Percentiles rank a stretch among this genome's conserved stretches.
phyloP scores from a whole-genome alignment of 352 stramenopile genomes.

The Plasmopara viticola region DNA sequence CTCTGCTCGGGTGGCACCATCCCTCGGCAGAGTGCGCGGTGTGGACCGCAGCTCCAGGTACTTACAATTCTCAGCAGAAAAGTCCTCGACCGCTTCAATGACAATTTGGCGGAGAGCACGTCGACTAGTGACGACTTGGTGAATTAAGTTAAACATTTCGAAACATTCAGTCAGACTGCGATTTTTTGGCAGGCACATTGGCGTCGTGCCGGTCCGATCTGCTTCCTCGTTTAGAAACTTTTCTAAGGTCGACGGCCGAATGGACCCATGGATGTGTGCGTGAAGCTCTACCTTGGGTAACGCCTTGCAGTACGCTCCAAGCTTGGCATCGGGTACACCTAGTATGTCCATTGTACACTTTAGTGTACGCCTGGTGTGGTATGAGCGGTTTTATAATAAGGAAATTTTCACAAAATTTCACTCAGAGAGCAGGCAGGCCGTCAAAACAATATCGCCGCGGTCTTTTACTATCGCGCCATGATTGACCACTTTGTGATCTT shows the following conservation, averaged over 20 bases:
- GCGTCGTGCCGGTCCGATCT: conserved; percentile 13
- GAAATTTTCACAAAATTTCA: no score
- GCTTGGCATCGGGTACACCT: conserved; percentile 7
- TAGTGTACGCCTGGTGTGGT: conserved; percentile 17
- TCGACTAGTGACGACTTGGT: conserved; percentile 73
- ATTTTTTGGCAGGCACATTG: conserved; percentile 32
- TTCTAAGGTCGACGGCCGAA: conserved; percentile 58
- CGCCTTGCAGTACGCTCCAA: conserved; percentile 42
- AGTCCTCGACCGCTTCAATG: conserved; percentile 79
- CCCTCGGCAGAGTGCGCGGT: conserved; percentile 46
- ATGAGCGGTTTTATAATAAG: background rate
- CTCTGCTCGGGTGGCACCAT: conserved; percentile 48
- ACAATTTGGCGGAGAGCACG: conserved; percentile 55
- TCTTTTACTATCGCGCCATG: conserved; percentile 37
- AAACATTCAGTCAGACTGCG: conserved; percentile 82
- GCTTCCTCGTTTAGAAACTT: conserved; percentile 57
- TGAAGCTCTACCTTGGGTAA: conserved; percentile 85
- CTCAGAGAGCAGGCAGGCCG: no score
- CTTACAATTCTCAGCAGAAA: conserved; percentile 66
- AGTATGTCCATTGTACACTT: conserved; percentile 15
- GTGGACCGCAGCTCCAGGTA: conserved; percentile 86
- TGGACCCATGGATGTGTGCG: conserved; percentile 83
- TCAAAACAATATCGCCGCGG: background rate
- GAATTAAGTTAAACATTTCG: conserved; percentile 83
- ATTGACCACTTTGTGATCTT: conserved; percentile 92